Base-by-base conservation (phyloP, 495 filamentous ascomycete species). In the Hypoxylon crocopeplum region DNA sequence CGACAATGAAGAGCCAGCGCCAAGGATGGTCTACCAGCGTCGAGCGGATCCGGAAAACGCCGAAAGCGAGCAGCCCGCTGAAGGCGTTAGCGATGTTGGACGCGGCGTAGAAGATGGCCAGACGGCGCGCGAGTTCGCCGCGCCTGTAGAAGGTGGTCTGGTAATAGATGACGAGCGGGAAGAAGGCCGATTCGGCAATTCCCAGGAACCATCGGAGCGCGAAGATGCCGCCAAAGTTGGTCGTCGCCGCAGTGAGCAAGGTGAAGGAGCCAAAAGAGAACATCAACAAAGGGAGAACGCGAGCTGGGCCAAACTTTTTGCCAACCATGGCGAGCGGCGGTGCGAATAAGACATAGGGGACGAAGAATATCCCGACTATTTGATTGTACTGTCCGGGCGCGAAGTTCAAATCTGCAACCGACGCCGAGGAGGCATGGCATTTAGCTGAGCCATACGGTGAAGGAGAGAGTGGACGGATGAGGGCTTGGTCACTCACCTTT, bases 31-130 rank as follows among this genome's bases (percentile, higher is more conserved):
- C 86, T 52, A 70, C 59, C 8, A 66, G 29, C 3, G 46, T 48
- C 12, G 68, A 70, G 13, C 56, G 50, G 64, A 92, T 92, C 48
- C 86, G 89, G 70, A 92, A 91, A 2, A 90, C 85, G 0, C 87
- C 89, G 48, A 88, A 91, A 0, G 89, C 85, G 15, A 93, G 77
- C 1, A 92, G 76, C 5, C 89, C 89, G 1, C 83, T 82, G 64
- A 92, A 92, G 17, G 88, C 90, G 37, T 82, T 84, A 20, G 88
- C 89, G 40, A 92, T 87, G 51, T 84, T 88, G 24, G 83, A 85
- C 0, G 87, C 88, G 0, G 88, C 89, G 67, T 92, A 92, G 77
- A 92, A 93, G 62, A 92, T 78, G 29, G 87, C 87, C 1, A 93
- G 79, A 2, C 89, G 86, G 15, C 88, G 77, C 5, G 88, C 89